These are phyloP conservation scores for Linum tenue DNA, from an alignment of 345 rosid species.

Conservation along the genomic window DNA sequence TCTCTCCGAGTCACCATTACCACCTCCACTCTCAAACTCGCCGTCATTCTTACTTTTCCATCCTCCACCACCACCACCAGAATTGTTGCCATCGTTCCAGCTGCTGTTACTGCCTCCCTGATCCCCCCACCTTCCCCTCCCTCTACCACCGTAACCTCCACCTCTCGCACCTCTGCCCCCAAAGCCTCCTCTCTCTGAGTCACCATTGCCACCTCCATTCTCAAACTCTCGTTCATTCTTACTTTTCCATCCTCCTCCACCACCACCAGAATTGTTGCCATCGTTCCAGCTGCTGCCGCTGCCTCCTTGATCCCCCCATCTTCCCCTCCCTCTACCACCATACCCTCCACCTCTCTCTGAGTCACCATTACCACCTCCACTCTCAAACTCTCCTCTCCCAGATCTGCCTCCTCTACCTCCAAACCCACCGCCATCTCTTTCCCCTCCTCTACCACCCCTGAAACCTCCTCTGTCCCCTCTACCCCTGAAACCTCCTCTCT, in stretches of 20 bases:
- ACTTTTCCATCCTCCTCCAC: constrained; percentile 16
- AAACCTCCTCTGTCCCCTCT: constrained; percentile 5
- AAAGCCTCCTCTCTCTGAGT: constrained; percentile 23
- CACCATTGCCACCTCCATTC: constrained; percentile 7
- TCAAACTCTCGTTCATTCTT: constrained; percentile 4
- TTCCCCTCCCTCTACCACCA: constrained; percentile 5
- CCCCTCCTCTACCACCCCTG: constrained; percentile 24
- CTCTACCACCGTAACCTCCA: constrained; percentile 30
- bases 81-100: constrained; percentile 20
- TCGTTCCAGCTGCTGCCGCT: constrained; percentile 12
- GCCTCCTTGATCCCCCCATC: constrained; percentile 25
- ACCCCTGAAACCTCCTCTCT: not conserved
- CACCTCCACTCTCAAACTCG: constrained; percentile 11
- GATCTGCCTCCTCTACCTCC: constrained; percentile 6
- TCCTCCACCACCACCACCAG: constrained; percentile 25
- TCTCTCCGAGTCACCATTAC: constrained; percentile 18
- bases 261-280: constrained; percentile 9
- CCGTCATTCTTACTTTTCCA: constrained; percentile 11
- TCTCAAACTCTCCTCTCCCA: constrained; percentile 9
- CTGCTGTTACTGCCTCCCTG: constrained; percentile 12
- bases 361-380: constrained; percentile 13
- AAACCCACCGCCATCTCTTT: constrained; percentile 12
- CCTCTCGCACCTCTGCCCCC: constrained; percentile 12
- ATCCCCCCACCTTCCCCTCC: constrained; percentile 22
- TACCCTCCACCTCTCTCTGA: constrained; percentile 18